phyloP scores from a whole-genome alignment of 176 grass and related monocot species.

The Ensete glaucum region DNA sequence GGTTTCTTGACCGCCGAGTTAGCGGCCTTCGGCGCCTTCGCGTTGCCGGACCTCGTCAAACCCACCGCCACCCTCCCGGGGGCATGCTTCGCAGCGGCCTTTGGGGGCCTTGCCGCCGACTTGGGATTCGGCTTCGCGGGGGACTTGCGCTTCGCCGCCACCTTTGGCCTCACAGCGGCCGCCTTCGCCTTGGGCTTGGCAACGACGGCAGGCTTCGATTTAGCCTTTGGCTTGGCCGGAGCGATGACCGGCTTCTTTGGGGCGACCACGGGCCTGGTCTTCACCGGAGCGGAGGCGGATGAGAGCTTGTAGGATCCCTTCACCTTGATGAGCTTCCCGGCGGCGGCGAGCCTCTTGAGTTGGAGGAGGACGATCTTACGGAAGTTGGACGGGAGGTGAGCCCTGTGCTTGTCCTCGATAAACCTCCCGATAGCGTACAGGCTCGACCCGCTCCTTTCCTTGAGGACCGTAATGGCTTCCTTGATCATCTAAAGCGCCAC shows the following conservation, averaged over 20 bases:
- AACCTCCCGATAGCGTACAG: conserved; percentile 52
- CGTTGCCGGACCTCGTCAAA: not conserved
- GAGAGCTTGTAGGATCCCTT: conserved; percentile 60
- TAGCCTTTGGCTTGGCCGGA: not conserved
- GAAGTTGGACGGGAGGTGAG: conserved; percentile 39
- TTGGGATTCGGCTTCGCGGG: too few relatives aligned
- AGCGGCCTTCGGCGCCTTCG: not conserved
- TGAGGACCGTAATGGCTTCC: conserved; percentile 52
- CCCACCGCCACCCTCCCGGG: not conserved
- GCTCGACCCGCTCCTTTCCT: conserved; percentile 67
- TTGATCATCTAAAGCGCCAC: conserved; percentile 42
- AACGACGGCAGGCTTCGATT: not conserved
- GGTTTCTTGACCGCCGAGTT: not conserved
- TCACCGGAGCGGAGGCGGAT: not conserved
- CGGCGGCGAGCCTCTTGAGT: conserved; percentile 51
- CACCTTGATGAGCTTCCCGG: conserved; percentile 62
- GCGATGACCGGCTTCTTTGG: not conserved
- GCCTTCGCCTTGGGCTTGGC: not conserved
- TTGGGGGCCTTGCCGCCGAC: not conserved
- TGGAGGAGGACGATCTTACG: conserved; percentile 43
- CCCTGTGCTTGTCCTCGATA: conserved; percentile 64
- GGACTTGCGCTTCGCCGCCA: not conserved
- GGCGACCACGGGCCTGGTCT: not conserved
- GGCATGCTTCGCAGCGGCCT: not conserved
- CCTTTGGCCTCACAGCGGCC: not conserved